These are phyloP conservation scores for Novakomyces olei DNA, from an alignment of 805 yeast genomes.

Conservation along the genomic window DNA sequence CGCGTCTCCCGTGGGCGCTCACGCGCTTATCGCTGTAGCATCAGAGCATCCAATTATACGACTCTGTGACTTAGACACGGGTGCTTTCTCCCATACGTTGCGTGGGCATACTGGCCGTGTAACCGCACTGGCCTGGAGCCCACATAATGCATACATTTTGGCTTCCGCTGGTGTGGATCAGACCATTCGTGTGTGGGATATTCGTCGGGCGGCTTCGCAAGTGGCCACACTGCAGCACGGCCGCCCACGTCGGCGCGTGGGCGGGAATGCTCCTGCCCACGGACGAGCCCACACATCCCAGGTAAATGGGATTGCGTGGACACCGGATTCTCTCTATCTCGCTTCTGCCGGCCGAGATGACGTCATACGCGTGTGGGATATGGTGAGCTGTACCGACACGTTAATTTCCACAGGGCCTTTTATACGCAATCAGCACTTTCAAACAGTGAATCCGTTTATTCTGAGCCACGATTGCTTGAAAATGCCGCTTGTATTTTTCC, in stretches of 20 bases:
- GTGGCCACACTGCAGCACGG: constrained; percentile 40
- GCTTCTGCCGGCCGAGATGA: constrained; percentile 63
- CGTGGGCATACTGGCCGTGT: constrained; percentile 38
- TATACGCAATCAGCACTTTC: constrained; percentile 30
- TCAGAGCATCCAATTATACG: constrained; percentile 31
- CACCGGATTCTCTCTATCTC: constrained; percentile 37
- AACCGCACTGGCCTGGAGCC: constrained; percentile 52
- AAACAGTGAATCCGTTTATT: constrained; percentile 1
- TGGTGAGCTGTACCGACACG: constrained; percentile 26
- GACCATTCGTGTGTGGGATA: constrained; percentile 65
- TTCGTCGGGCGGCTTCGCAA: constrained; percentile 44
- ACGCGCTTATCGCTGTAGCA: constrained; percentile 31
- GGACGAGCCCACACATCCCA: constrained; percentile 45
- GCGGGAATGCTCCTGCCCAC: constrained; percentile 7
- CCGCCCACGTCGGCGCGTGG: too few relatives aligned
- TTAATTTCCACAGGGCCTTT: constrained; percentile 58
- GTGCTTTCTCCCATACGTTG: constrained; percentile 51
- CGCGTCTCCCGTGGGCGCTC: constrained; percentile 20
- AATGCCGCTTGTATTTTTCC: not conserved
- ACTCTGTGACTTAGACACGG: constrained; percentile 38
- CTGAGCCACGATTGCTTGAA: not conserved
- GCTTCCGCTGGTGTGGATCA: constrained; percentile 74
- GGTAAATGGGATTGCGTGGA: constrained; percentile 65
- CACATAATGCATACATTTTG: constrained; percentile 33
- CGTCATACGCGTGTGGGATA: constrained; percentile 57